Base-by-base conservation (phyloP, 2,329 filamentous ascomycete genomes). In the Chrysoporthe cubensis region DNA sequence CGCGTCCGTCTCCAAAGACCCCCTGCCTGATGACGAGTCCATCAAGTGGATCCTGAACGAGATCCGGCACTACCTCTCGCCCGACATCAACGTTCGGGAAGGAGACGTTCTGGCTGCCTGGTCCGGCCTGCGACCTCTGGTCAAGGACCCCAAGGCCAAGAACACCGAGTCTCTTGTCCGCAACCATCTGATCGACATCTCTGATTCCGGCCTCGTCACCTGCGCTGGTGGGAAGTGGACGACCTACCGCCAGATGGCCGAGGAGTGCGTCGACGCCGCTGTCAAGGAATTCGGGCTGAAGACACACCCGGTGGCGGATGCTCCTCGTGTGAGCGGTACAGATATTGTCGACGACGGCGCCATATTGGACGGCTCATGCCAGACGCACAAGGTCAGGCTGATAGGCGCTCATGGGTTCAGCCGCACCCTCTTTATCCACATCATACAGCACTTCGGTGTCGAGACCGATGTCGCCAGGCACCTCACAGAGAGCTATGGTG, bases 391-490 rank as follows among this genome's bases (percentile, higher is more conserved):
- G 70, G 87, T 94, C 62, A 87, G 89, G 63, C 85, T 96, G 54
- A 82, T 93, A 65, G 92, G 92, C 73, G 91, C 92, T 7, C 92
- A 96, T 79, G 92, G 92, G 69, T 95, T 90, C 82, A 94, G 90
- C 79, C 94, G 94, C 80, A 86, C 94, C 1, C 88, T 97, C 34
- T 97, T 97, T 82, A 97, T 97, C 84, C 94, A 95, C 79, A 83
- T 97, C 46, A 96, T 97, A 76, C 94, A 97, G 79, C 92, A 97
- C 81, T 97, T 93, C 76, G 93, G 93, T 71, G 82, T 97, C 66
- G 94, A 97, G 80, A 97, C 93, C 21, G 93, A 97, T 74, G 92
- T 97, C 26, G 94, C 94, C 57, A 92, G 93, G 81, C 94, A 97
- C 79, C 85, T 97, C 44, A 91, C 91, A 16, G 88, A 91, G 75